Percentiles rank a stretch among this genome's conserved stretches.
Evolutionary conservation across 768 basidiomycete species (phyloP).

Genomic region (Pleurotus tuber-regium): DNA sequence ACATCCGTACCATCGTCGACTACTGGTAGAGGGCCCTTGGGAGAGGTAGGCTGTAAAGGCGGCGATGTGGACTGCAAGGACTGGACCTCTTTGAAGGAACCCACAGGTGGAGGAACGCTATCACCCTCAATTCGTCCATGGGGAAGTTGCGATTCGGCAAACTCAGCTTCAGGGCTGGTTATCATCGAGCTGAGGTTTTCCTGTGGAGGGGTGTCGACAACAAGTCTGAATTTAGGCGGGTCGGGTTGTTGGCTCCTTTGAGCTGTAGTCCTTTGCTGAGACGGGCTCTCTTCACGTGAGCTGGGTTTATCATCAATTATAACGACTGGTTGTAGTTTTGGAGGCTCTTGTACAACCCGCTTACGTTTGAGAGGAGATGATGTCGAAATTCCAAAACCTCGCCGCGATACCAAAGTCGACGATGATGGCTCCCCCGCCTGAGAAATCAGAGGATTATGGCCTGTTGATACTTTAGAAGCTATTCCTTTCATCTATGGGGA

Average conservation of each 20-base stretch:
- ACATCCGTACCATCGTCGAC: not conserved
- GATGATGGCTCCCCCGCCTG: not conserved
- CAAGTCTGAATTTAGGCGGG: not conserved
- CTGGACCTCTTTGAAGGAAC: too few species aligned
- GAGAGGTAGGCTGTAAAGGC: not conserved
- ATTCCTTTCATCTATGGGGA: too few species aligned
- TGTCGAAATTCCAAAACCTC: too few species aligned
- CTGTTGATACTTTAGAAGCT: too few species aligned
- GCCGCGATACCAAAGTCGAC: not conserved
- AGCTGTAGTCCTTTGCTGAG: too few species aligned
- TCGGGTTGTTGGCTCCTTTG: not conserved
- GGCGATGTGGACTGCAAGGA: too few species aligned
- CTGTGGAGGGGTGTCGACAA: not conserved
- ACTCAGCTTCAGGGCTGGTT: not conserved
- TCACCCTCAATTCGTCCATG: too few species aligned
- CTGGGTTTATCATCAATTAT: not conserved
- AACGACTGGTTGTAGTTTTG: constrained; percentile 1
- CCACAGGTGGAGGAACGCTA: too few species aligned
- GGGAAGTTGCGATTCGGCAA: constrained; percentile 13
- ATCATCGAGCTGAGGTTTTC: not conserved
- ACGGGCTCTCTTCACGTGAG: too few species aligned
- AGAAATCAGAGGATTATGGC: too few species aligned
- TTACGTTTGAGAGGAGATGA: constrained; percentile 7
- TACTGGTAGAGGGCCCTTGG: not conserved
- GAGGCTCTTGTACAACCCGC: not conserved